These are phyloP conservation scores for Fusarium nematophilum DNA, from an alignment of 2,329 filamentous ascomycete species.

Conservation along the genomic window DNA sequence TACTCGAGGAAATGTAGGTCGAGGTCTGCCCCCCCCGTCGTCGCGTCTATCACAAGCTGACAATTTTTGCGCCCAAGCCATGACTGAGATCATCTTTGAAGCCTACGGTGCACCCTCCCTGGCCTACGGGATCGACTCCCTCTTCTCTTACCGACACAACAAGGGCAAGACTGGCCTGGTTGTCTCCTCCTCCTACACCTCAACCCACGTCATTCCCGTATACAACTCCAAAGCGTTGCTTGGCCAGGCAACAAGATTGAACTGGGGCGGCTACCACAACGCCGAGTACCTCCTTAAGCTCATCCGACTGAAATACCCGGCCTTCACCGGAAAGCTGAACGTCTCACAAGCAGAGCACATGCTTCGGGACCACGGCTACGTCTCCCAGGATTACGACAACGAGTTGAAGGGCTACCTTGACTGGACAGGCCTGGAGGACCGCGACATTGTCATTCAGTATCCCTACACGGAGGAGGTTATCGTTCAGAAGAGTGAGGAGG, in stretches of 20 bases:
- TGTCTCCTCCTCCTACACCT: constrained; percentile 90
- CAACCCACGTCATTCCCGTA: constrained; percentile 95
- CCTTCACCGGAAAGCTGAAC: constrained; percentile 87
- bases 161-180: constrained; percentile 88
- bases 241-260: constrained; percentile 86
- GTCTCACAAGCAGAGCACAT: constrained; percentile 88
- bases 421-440: constrained; percentile 90
- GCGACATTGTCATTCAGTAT: constrained; percentile 90
- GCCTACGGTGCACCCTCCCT: constrained; percentile 92
- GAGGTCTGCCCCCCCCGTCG: not conserved
- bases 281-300: constrained; percentile 93
- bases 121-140: constrained; percentile 93
- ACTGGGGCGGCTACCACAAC: constrained; percentile 93
- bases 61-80: constrained; percentile 67
- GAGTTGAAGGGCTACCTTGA: constrained; percentile 85
- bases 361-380: constrained; percentile 88
- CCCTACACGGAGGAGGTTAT: constrained; percentile 93
- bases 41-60: constrained; percentile 31
- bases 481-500: constrained; percentile 92
- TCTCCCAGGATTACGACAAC: constrained; percentile 84
- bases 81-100: constrained; percentile 98
- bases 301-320: constrained; percentile 89
- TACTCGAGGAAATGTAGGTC: constrained; percentile 87
- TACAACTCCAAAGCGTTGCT: constrained; percentile 87
- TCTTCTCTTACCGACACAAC: constrained; percentile 96